Percentiles rank a stretch among this genome's conserved stretches.
Evolutionary conservation across 805 yeast genomes (phyloP).

Genomic region (Spathaspora boniae): DNA sequence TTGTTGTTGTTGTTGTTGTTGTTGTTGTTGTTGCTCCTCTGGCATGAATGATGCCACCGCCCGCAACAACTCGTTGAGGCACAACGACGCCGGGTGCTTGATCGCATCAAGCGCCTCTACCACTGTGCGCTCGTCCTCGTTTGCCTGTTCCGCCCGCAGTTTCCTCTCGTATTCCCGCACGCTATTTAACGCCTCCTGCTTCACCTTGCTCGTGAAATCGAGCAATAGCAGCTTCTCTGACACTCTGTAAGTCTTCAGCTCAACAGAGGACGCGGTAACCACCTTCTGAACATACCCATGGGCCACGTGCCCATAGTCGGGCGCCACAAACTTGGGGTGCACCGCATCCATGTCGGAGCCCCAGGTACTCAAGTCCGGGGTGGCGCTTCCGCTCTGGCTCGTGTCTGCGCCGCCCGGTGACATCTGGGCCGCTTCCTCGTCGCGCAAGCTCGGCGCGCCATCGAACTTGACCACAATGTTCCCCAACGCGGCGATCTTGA

Average conservation of each 20-base stretch:
- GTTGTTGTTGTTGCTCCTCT: conserved; percentile 10
- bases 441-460: conserved; percentile 31
- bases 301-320: conserved; percentile 27
- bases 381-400: conserved; percentile 10
- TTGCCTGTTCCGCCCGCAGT: conserved; percentile 12
- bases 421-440: conserved; percentile 5
- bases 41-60: conserved; percentile 21
- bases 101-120: conserved; percentile 28
- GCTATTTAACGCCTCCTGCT: conserved; percentile 19
- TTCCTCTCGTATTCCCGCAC: conserved; percentile 23
- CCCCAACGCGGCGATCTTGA: conserved; percentile 25
- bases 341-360: conserved; percentile 15
- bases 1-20: too few relatives aligned
- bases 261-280: conserved; percentile 14
- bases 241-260: conserved; percentile 55
- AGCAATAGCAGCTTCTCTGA: conserved; percentile 67
- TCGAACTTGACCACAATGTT: conserved; percentile 29
- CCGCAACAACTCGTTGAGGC: conserved; percentile 47
- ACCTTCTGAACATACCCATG: conserved; percentile 17
- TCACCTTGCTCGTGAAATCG: conserved; percentile 61
- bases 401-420: not conserved
- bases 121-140: conserved; percentile 15
- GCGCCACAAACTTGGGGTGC: conserved; percentile 23
- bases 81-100: conserved; percentile 30
- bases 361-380: conserved; percentile 3